Percentiles rank a stretch among this genome's conserved stretches.
These are phyloP conservation scores for Trichosporon sp. DNA, from an alignment of 1,284 basidiomycete genomes.

Conservation along the genomic window DNA sequence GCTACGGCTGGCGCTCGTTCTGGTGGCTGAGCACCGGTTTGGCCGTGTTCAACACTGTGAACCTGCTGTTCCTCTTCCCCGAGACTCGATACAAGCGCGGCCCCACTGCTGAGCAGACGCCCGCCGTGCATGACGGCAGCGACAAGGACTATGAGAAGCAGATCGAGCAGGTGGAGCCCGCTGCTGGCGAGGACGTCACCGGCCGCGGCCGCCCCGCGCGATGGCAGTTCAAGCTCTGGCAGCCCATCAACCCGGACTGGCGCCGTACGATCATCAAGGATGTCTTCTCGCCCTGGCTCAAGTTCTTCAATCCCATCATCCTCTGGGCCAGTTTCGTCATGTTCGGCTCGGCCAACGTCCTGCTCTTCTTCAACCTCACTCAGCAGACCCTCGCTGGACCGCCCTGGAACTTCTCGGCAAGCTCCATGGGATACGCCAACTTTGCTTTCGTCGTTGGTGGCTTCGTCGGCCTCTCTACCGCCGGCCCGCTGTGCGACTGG, in stretches of 20 bases:
- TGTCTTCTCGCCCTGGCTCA: slow-evolving; percentile 11
- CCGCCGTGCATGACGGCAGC: not conserved
- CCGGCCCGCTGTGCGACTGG: slow-evolving; percentile 13
- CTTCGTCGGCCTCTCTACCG: slow-evolving; percentile 15
- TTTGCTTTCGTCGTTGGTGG: slow-evolving; percentile 19
- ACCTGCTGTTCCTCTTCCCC: slow-evolving; percentile 7
- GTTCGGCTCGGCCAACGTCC: slow-evolving; percentile 10
- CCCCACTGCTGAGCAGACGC: not conserved
- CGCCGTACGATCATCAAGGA: slow-evolving; percentile 10
- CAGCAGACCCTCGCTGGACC: slow-evolving; percentile 1
- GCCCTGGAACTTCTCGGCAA: slow-evolving; percentile 9
- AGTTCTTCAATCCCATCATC: slow-evolving; percentile 18
- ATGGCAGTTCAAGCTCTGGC: slow-evolving; percentile 13
- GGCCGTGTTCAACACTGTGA: slow-evolving; percentile 3
- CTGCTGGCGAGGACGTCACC: not conserved
- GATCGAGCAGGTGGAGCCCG: not conserved
- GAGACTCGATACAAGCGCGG: slow-evolving; percentile 11
- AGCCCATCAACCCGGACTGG: slow-evolving; percentile 13
- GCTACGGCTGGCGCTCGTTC: slow-evolving; percentile 13
- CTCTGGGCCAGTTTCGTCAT: slow-evolving; percentile 12
- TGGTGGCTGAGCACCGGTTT: slow-evolving; percentile 10
- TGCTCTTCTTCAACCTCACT: slow-evolving; percentile 17
- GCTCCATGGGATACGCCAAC: slow-evolving; percentile 13
- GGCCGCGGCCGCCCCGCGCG: not conserved
- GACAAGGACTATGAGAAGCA: not conserved